Evolutionary conservation across 352 stramenopile genomes (phyloP), one percentile per base, ranked within the genome.

Genomic region (Pseudoperonospora humuli): DNA sequence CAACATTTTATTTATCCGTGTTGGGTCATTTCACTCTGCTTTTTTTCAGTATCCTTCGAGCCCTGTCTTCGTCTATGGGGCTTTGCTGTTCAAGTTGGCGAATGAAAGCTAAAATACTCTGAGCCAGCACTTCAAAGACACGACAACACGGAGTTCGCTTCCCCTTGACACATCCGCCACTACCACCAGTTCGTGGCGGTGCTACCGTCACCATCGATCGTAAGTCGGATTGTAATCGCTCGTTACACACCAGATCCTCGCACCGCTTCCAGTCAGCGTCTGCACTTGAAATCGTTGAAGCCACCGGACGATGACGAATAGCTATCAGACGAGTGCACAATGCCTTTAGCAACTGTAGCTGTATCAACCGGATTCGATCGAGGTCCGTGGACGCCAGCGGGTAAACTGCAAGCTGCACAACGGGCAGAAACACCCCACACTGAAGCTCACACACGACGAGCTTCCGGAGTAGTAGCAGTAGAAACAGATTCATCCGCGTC

Each of bases 381-480:
- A 46, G 37, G 18, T 57, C 35, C 11, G 64, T 60, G 3, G 28
- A 11, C 2, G 51, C 64, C 26, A 83, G 41, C 26, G 67, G 59
- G 13, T 52, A 74, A 14, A 83, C 50, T 5, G 64, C 65, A 8
- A 71, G 24, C 47, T 79, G 70, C 11, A 79, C 54, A 2, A 59
- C 57, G 2, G 63, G 48, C 13, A 73, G 28, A 10, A 73, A 23
- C 17, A 58, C 32, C 18, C 38, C 40, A 41, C 59, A 65, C 14
- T 50, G 28, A 19, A 55, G 28, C 37, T 64, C 43, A 18, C 54
- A 57, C 4, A 55, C 55, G 11, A 73, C 49, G 14, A 77, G 45
- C 38, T 74, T 76, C 31, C 64, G 64, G n/a, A 83, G 61, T 28
- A 83, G 18, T 13, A 78, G 42, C 38, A 83, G 31, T 10, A 83